These are phyloP conservation scores for Mycena venus DNA, from an alignment of 768 basidiomycete species.

Conservation along the genomic window DNA sequence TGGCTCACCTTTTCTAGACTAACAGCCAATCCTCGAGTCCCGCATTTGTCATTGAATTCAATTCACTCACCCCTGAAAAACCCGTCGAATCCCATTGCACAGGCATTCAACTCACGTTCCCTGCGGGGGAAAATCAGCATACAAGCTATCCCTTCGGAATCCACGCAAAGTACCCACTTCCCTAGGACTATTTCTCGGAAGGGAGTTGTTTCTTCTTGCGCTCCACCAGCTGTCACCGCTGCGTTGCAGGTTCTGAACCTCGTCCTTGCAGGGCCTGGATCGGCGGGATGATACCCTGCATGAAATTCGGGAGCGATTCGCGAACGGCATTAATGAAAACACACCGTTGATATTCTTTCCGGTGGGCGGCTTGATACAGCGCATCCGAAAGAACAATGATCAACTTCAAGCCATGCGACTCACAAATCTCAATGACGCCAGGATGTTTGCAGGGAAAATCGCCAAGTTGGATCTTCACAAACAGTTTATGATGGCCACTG, in stretches of 20 bases:
- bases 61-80: too few species aligned
- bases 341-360: slow-evolving; percentile 17
- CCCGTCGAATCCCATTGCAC: too few species aligned
- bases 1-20: too few species aligned
- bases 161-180: too few species aligned
- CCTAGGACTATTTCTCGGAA: too few species aligned
- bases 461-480: slow-evolving; percentile 30
- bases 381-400: slow-evolving; percentile 3
- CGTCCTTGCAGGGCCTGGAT: too few species aligned
- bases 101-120: too few species aligned
- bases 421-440: slow-evolving; percentile 16
- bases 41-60: not conserved
- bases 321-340: slow-evolving; percentile 23
- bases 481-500: slow-evolving; percentile 29
- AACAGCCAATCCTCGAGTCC: not conserved
- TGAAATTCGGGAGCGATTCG: slow-evolving; percentile 14
- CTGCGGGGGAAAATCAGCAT: too few species aligned
- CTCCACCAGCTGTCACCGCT: too few species aligned
- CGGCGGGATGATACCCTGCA: not conserved
- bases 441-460: not conserved
- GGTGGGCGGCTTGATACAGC: slow-evolving; percentile 16
- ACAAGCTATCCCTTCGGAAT: too few species aligned
- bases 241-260: too few species aligned
- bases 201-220: too few species aligned
- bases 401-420: slow-evolving; percentile 13